phyloP scores from a whole-genome alignment of 2,329 filamentous ascomycete species.

The Xylaria polymorpha region DNA sequence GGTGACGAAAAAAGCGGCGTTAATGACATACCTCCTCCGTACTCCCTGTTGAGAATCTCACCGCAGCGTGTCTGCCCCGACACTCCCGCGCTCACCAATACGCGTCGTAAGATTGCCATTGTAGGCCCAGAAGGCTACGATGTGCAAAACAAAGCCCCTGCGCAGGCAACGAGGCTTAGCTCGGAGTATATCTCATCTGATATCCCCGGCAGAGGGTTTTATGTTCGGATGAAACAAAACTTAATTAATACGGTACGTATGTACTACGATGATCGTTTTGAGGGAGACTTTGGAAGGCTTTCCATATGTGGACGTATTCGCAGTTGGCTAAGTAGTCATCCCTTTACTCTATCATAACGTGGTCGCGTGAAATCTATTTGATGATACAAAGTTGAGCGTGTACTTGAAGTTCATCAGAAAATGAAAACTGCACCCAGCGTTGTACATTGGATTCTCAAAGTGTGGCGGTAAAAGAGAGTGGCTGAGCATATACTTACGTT shows the following conservation, averaged over 20 bases:
- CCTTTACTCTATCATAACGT: background rate
- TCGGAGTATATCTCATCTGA: constrained; percentile 6
- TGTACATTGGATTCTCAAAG: background rate
- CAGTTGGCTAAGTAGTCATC: background rate
- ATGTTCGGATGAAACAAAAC: background rate
- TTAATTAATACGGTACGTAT: background rate
- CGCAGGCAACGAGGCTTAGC: background rate
- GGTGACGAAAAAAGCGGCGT: constrained; percentile 14
- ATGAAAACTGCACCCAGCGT: too few relatives aligned
- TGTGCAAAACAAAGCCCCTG: background rate
- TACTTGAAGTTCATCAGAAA: background rate
- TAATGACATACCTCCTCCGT: too few relatives aligned
- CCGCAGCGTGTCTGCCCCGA: constrained; percentile 18
- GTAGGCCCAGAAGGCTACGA: background rate
- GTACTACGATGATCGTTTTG: background rate
- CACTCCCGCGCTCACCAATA: background rate
- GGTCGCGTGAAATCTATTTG: background rate
- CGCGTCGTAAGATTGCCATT: background rate
- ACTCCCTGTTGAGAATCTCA: constrained; percentile 19
- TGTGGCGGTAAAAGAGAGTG: background rate
- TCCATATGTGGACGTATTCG: background rate
- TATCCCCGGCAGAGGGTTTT: background rate
- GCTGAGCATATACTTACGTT: background rate
- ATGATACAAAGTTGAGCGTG: background rate
- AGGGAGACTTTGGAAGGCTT: background rate